Evolutionary conservation across 768 basidiomycete species (phyloP).

Genomic region (Amanita rubescens): DNA sequence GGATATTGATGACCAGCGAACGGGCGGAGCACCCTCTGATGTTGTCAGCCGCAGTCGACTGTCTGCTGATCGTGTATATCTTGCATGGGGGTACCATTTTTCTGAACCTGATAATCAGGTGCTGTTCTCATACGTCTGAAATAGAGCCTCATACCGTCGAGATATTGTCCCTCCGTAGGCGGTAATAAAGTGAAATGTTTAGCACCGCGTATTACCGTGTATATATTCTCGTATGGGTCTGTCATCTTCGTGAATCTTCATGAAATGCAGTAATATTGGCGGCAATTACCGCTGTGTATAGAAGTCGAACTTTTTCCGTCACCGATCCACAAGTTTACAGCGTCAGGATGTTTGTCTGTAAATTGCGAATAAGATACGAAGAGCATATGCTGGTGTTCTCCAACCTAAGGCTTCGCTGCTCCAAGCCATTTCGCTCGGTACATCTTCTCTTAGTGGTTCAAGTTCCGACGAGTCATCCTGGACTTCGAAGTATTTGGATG

Average conservation of each 20-base stretch:
- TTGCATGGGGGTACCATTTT: constrained; percentile 57
- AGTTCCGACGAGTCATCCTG: constrained; percentile 48
- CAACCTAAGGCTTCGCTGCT: constrained; percentile 74
- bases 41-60: constrained; percentile 24
- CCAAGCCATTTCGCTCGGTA: constrained; percentile 65
- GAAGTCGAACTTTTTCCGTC: constrained; percentile 70
- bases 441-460: constrained; percentile 49
- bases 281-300: constrained; percentile 68
- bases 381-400: constrained; percentile 12
- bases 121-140: neutral
- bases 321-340: constrained; percentile 93
- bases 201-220: constrained; percentile 74
- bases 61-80: constrained; percentile 42
- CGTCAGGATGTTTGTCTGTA: constrained; percentile 65
- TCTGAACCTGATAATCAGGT: constrained; percentile 28
- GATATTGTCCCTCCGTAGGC: constrained; percentile 81
- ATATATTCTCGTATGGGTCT: constrained; percentile 95
- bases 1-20: constrained; percentile 79
- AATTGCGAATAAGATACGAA: neutral
- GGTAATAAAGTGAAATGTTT: constrained; percentile 86
- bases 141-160: constrained; percentile 49
- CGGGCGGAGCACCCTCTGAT: constrained; percentile 26
- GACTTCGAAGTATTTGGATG: constrained; percentile 32
- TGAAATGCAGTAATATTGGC: neutral
- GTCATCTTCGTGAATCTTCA: neutral